Conservation (phyloP, 495 filamentous ascomycete species). For the Xylaria bambusicola region DNA sequence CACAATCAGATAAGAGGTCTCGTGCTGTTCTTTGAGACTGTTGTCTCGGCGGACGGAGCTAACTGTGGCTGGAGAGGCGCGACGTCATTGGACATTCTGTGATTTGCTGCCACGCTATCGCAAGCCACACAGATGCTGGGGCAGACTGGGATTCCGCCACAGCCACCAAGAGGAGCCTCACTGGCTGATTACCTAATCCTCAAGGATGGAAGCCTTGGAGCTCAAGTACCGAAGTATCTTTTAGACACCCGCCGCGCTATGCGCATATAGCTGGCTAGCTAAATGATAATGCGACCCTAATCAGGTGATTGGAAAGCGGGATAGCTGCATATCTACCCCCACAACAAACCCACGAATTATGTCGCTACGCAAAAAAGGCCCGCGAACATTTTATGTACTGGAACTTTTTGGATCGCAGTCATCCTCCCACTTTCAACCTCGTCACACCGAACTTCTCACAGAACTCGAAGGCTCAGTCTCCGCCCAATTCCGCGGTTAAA, state of each 20-base stretch:
- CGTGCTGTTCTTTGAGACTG: conserved; percentile 16
- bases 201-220: no score
- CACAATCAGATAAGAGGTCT: conserved; percentile 17
- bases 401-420: conserved; percentile 31
- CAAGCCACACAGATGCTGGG: conserved; percentile 14
- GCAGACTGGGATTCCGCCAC: neutral
- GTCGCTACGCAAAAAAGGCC: conserved; percentile 9
- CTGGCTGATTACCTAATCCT: no score
- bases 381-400: conserved; percentile 17
- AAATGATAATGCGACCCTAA: conserved; percentile 25
- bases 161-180: neutral
- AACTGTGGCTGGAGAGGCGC: conserved; percentile 14
- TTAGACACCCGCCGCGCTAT: neutral
- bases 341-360: conserved; percentile 23
- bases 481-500: conserved; percentile 57
- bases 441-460: conserved; percentile 35
- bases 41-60: conserved; percentile 4
- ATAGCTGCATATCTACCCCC: conserved; percentile 20
- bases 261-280: neutral
- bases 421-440: conserved; percentile 26
- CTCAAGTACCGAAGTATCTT: no score
- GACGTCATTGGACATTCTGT: conserved; percentile 17
- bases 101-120: neutral
- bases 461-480: conserved; percentile 61
- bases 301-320: conserved; percentile 32